Conservation (phyloP, 2,329 filamentous ascomycete genomes). For the Proliferodiscus dingleyae region DNA sequence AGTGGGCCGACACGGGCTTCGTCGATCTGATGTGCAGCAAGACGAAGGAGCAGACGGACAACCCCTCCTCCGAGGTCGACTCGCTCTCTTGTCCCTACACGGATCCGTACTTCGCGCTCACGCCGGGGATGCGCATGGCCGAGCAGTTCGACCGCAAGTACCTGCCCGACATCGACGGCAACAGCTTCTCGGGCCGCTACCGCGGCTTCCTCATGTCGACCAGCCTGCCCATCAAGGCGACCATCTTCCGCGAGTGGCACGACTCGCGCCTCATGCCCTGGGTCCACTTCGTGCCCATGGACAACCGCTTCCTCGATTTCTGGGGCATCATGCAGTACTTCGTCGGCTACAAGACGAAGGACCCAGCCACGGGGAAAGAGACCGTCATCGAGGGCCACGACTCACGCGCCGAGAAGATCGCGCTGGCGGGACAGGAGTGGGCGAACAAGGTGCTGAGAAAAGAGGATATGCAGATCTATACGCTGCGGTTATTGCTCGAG, state of each 20-base stretch:
- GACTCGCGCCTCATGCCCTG: slow-evolving; percentile 68
- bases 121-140: slow-evolving; percentile 45
- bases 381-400: slow-evolving; percentile 35
- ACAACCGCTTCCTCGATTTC: slow-evolving; percentile 67
- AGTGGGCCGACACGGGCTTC: slow-evolving; percentile 33
- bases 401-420: slow-evolving; percentile 58
- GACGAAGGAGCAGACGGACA: not conserved
- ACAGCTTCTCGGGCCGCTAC: slow-evolving; percentile 66
- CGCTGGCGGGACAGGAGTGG: slow-evolving; percentile 64
- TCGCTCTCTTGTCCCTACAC: slow-evolving; percentile 39
- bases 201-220: slow-evolving; percentile 65
- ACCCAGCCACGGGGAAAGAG: slow-evolving; percentile 21
- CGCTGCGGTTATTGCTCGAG: slow-evolving; percentile 64
- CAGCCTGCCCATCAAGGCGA: slow-evolving; percentile 70
- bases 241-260: slow-evolving; percentile 77
- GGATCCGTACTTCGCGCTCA: slow-evolving; percentile 38
- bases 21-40: slow-evolving; percentile 40
- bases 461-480: slow-evolving; percentile 61
- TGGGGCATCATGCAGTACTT: slow-evolving; percentile 75
- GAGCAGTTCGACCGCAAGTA: slow-evolving; percentile 61
- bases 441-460: slow-evolving; percentile 64
- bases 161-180: slow-evolving; percentile 73
- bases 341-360: slow-evolving; percentile 51
- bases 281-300: slow-evolving; percentile 81
- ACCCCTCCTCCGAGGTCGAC: too few species aligned